Base-by-base conservation (phyloP, 169 alveolate species). In the Eimeria tenella region DNA sequence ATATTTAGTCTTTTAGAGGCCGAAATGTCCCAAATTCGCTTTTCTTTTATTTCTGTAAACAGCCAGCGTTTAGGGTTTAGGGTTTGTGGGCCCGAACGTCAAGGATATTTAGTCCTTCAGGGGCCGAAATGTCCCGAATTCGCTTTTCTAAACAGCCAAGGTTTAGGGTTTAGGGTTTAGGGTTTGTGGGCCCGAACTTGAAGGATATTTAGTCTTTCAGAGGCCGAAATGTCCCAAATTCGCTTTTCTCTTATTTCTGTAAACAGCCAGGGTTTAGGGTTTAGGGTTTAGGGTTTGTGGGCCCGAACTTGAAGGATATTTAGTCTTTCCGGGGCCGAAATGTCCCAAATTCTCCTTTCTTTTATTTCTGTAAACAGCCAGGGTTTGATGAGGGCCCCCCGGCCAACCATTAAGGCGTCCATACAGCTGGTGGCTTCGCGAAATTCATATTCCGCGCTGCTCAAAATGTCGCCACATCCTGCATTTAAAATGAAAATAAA, bases 371-470 rank as follows among this genome's bases (percentile, higher is more conserved):
- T 96, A 93, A 97, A 97, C 5, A 97, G 95, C 98, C 98, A 97
- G 8, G 98, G 98, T 53, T 97, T 97, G 86, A 97, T 95, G 31
- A 97, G 94, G 21, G 98, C 98, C 5, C 98, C 98, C 50, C 98
- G 90, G 5, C 97, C 98, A 49, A 97, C 96, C 95, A 97, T 97
- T 19, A 97, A 90, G 86, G 96, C 94, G 56, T 95, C 96, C 71
- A 77, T 50, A 58, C 91, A 70, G 63, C 90, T 50, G 49, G 95
- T 93, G 21, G 86, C 70, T 23, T 79, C 86, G 4, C 93, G 91
- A 68, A n/a, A 74, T 52, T 75, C 88, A 52, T 71, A 95, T 71
- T 95, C 97, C 50, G 92, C 94, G 86, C 93, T 90, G 75, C 92
- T 86, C 75, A 95, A 90, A 25, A 97, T 94, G 90, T 97, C 98